Evolutionary conservation across 768 basidiomycete species (phyloP).

Genomic region (Gautieria morchelliformis): DNA sequence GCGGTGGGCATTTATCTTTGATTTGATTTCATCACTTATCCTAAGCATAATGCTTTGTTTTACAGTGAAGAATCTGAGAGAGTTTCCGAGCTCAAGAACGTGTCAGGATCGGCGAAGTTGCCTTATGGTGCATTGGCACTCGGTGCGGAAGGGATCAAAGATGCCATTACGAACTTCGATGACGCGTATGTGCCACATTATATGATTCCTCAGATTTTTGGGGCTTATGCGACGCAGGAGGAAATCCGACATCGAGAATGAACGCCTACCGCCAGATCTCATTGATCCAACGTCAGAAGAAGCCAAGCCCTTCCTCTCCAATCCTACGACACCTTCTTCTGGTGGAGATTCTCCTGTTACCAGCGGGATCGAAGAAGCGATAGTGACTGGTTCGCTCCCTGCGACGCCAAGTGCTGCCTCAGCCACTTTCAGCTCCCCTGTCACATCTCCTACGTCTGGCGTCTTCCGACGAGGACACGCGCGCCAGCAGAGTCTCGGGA

Average conservation of each 20-base stretch:
- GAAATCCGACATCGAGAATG: slow-evolving; percentile 98
- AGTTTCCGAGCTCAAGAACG: slow-evolving; percentile 91
- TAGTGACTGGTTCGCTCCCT: slow-evolving; percentile 14
- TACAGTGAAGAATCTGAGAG: slow-evolving; percentile 93
- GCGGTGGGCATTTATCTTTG: slow-evolving; percentile 44
- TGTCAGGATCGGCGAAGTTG: slow-evolving; percentile 66
- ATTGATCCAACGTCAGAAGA: slow-evolving; percentile 66
- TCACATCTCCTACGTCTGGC: slow-evolving; percentile 21
- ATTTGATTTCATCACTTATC: background rate
- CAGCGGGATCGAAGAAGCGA: slow-evolving; percentile 24
- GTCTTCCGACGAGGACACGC: slow-evolving; percentile 60
- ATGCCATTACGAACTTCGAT: slow-evolving; percentile 86
- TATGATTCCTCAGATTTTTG: background rate
- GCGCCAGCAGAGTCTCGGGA: slow-evolving; percentile 79
- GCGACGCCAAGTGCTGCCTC: slow-evolving; percentile 15
- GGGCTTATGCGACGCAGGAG: slow-evolving; percentile 40
- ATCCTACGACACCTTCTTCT: slow-evolving; percentile 44
- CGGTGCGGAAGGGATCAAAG: slow-evolving; percentile 90
- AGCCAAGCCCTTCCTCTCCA: slow-evolving; percentile 44
- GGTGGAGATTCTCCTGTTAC: slow-evolving; percentile 29
- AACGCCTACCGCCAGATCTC: slow-evolving; percentile 92
- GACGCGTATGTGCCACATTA: slow-evolving; percentile 59
- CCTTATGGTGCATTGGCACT: slow-evolving; percentile 79
- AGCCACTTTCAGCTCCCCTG: slow-evolving; percentile 14
- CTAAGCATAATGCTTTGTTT: background rate